Percentiles rank a stretch among this genome's conserved stretches.
Conservation (phyloP, 2,329 filamentous ascomycete genomes). For the Paraphoma sp. region DNA sequence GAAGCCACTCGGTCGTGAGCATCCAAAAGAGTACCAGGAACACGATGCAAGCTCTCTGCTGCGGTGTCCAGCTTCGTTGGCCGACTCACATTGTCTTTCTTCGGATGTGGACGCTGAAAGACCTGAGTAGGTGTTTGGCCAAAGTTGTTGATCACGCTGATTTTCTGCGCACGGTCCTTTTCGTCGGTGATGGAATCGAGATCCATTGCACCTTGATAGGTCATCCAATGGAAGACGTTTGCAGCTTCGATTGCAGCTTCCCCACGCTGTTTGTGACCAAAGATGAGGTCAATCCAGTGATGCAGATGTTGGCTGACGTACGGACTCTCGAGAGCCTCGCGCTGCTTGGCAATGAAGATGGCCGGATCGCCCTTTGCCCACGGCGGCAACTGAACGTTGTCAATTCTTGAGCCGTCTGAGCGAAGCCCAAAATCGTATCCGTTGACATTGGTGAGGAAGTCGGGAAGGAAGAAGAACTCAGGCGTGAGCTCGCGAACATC, state of each 20-base stretch:
- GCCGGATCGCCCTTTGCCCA: conserved; percentile 97
- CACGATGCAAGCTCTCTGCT: conserved; percentile 75
- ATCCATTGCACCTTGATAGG: conserved; percentile 92
- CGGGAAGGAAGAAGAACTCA: conserved; percentile 96
- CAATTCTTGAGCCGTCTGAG: conserved; percentile 78
- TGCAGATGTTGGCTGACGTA: conserved; percentile 90
- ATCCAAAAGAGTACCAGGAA: conserved; percentile 78
- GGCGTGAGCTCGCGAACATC: conserved; percentile 95
- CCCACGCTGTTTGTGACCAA: conserved; percentile 91
- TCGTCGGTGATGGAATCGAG: conserved; percentile 89
- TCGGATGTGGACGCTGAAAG: conserved; percentile 80
- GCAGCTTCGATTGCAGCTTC: conserved; percentile 89
- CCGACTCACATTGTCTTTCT: conserved; percentile 71
- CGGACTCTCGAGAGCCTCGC: conserved; percentile 93
- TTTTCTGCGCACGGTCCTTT: conserved; percentile 84
- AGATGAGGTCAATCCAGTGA: conserved; percentile 94
- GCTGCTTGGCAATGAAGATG: conserved; percentile 93
- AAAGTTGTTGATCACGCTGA: conserved; percentile 98
- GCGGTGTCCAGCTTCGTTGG: conserved; percentile 77
- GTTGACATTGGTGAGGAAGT: conserved; percentile 94
- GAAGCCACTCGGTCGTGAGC: conserved; percentile 81
- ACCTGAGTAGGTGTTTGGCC: conserved; percentile 97
- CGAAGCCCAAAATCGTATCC: conserved; percentile 93
- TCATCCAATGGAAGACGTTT: conserved; percentile 96
- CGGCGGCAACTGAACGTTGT: conserved; percentile 86